Evolutionary conservation across 2,329 filamentous ascomycete species (phyloP), one percentile per base, ranked within the genome.

Genomic region (Aulographum hederae): DNA sequence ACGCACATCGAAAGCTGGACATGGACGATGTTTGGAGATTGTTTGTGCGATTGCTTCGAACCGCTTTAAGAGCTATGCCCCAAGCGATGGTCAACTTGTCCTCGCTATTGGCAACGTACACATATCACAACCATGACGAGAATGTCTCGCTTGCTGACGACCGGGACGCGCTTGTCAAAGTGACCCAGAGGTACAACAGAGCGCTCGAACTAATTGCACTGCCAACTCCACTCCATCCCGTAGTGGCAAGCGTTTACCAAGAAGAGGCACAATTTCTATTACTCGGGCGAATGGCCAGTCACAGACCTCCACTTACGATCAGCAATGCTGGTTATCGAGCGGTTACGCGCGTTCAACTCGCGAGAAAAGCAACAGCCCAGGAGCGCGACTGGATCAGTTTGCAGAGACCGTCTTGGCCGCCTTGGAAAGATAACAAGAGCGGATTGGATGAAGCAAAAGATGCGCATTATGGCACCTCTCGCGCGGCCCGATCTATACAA

Each of bases 361-460:
- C 63, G 4, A 67, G 67, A 34, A 53, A 52, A 27, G 75, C 75
- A 45, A 71, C 67, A 1, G 23, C 41, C 0, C 48, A 53, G 18
- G 71, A 76, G 42, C 59, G 53, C 18, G 56, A 67, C 36, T 74
- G 68, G 60, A 69, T 69, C 3, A 51, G 57, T 28, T 51, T 73
- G 14, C 72, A 75, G 51, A 59, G 67, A 3, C 51, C 59, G 6
- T 69, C 66, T 5, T 76, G 71, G 71, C 71, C 71, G 11, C 71
- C 71, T 0, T 76, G 69, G 69, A 73, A 72, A 45, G 62, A 69
- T 43, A 63, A 69, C 29, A 66, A 58, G 32, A 61, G 67, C 12
- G 69, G 67, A 1, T 66, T 74, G 43, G 70, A 76, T 42, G 58
- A 60, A n/a, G 54, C 60, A 11, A 63, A 69, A 33, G 63, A 60